Evolutionary conservation across 805 yeast genomes (phyloP), one percentile per base, ranked within the genome.

Genomic region (Yueomyces sinensis): DNA sequence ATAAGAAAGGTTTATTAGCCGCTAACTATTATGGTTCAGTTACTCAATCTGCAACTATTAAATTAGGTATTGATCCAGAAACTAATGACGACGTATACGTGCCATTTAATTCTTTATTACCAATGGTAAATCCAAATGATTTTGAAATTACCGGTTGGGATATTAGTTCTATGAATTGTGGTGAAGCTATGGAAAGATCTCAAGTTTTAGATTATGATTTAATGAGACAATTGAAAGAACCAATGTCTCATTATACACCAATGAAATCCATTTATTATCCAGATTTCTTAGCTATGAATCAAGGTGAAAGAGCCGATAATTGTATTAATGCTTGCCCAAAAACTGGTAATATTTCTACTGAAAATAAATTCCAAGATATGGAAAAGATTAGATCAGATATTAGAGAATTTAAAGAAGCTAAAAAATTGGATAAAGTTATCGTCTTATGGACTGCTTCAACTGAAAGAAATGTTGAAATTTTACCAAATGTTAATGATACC

Each of bases 401-500:
- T 49, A 65, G 70, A 46, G 73, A 74, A 39, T 87, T 87, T 68
- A 87, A 86, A 62, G 52, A 54, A 28, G 58, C 65, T 41, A 82
- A 89, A 54, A 57, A 62, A 27, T 74, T 87, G 50, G 96, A 87
- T 59, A 81, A 79, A 56, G 93, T 89, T 37, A 74, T 87, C 53
- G 82, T 89, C 32, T 68, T 87, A 52, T 87, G 97, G 97, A 86
- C 95, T 31, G 97, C 97, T 37, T 89, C 87, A 65, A 87, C 97
- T 37, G 97, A 87, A 65, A 76, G 96, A 56, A 86, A 80, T 57
- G 74, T 93, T 30, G 87, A 81, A 29, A 53, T 89, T 30, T 61
- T 76, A 30, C 64, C 67, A 4, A 91, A 93, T 39, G 83, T 89
- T 43, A 86, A 87, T 54, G 96, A 87, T 58, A 82, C 89, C 19